phyloP scores from a whole-genome alignment of 2,329 filamentous ascomycete species.

The Claviceps lovelessii region DNA sequence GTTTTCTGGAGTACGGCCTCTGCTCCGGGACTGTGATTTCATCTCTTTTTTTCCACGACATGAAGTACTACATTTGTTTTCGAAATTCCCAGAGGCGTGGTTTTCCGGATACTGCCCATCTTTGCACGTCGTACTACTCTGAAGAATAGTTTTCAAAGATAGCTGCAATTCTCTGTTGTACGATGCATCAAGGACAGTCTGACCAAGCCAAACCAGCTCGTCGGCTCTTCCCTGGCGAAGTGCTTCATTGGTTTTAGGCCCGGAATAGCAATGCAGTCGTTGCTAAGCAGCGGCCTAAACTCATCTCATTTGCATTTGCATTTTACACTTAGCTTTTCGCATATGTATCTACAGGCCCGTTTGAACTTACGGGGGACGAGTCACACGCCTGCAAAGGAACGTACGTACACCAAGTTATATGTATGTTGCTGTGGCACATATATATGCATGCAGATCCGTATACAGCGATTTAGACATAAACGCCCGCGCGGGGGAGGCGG shows the following conservation, averaged over 20 bases:
- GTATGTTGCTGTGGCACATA: background rate
- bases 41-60: background rate
- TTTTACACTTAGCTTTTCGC: no score
- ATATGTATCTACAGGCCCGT: no score
- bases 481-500: background rate
- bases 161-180: no score
- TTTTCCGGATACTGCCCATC: no score
- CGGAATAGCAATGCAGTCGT: background rate
- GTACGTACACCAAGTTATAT: no score
- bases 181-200: no score
- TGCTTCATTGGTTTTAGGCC: background rate
- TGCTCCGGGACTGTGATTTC: background rate
- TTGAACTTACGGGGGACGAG: no score
- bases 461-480: background rate
- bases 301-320: background rate
- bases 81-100: no score
- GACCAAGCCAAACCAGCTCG: background rate
- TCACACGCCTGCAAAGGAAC: background rate
- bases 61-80: background rate
- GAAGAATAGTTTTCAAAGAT: no score
- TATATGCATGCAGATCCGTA: background rate
- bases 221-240: background rate
- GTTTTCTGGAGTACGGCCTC: no score
- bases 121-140: no score
- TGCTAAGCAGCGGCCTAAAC: background rate